Percentiles rank a stretch among this genome's conserved stretches.
phyloP scores from a whole-genome alignment of 768 basidiomycete genomes.

The Tephrocybe sp. region DNA sequence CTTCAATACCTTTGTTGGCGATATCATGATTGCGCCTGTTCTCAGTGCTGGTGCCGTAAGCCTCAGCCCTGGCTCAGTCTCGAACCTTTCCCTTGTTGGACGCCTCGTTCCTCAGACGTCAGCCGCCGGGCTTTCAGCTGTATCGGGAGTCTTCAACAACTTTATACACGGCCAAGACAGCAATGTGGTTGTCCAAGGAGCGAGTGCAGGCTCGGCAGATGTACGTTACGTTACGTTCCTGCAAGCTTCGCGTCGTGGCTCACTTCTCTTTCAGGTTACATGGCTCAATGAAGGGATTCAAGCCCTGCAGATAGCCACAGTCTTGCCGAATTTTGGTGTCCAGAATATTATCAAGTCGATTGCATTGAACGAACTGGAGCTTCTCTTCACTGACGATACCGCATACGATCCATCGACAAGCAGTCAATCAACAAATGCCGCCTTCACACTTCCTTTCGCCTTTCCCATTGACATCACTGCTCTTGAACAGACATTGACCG shows the following conservation, averaged over 20 bases:
- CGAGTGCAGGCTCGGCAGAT: slow-evolving; percentile 54
- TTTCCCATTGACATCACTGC: slow-evolving; percentile 70
- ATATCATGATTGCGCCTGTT: slow-evolving; percentile 60
- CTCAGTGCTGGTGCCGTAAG: slow-evolving; percentile 47
- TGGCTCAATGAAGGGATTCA: slow-evolving; percentile 78
- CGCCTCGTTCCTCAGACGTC: slow-evolving; percentile 64
- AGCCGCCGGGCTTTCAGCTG: slow-evolving; percentile 49
- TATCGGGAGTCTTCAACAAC: slow-evolving; percentile 69
- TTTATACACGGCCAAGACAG: slow-evolving; percentile 71
- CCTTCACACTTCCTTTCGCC: slow-evolving; percentile 66
- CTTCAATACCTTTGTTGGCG: slow-evolving; percentile 57
- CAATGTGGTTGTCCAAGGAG: slow-evolving; percentile 56
- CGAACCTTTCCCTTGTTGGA: slow-evolving; percentile 55
- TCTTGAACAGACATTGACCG: slow-evolving; percentile 57
- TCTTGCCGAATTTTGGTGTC: slow-evolving; percentile 62
- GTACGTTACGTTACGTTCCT: slow-evolving; percentile 33
- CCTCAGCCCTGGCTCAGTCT: slow-evolving; percentile 53
- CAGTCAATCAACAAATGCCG: slow-evolving; percentile 58
- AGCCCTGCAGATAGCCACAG: slow-evolving; percentile 54
- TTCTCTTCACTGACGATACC: slow-evolving; percentile 57
- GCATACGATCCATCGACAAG: slow-evolving; percentile 60
- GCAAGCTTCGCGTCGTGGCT: slow-evolving; percentile 1
- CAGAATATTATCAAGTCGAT: slow-evolving; percentile 67
- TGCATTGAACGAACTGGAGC: slow-evolving; percentile 53
- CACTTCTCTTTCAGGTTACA: slow-evolving; percentile 42